Evolutionary conservation across 352 stramenopile species (phyloP), one percentile per base, ranked within the genome.

Genomic region (Peronospora farinosa): DNA sequence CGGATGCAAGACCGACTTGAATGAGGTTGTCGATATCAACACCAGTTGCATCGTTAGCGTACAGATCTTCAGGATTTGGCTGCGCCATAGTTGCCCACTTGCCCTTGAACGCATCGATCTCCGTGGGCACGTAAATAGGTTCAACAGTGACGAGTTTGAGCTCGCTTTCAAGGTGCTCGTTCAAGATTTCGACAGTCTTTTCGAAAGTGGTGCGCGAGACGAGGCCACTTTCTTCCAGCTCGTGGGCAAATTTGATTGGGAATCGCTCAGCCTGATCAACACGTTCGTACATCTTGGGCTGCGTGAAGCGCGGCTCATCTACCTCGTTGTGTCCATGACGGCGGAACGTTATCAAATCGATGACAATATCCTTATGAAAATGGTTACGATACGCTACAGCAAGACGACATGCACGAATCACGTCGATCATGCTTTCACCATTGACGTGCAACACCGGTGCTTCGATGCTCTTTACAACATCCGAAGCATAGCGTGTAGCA

Each of bases 271-370:
- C 62, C 48, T 79, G 63, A 31, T 78, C 67, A 43, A 95, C 78
- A 6, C 66, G 68, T 16, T 74, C 65, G 57, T 96, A 95, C 84
- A 95, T 93, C 36, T 86, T 82, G 0, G 86, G 86, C 53, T 95
- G 82, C 36, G 86, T 96, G 57, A 96, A 91, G 13, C 78, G 73
- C 11, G 86, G 86, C 40, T 95, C 83, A 50, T 96, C 86, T 5
- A 92, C 73, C 61, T 96, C 86, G 53, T 95, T 96, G 77, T 96
- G 86, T 42, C 86, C 86, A 50, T 95, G 76, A 23, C 81, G 81
- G 51, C 86, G 79, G 62, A 84, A 96, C 13, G 69, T 80, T 43
- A 89, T 67, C 37, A 95, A 61, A 44, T 96, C 83, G 35, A 96
- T 82, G 28, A 96, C 66, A 28, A 93, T 77, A 41, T 96, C 86